Evolutionary conservation across 768 basidiomycete genomes (phyloP).

Genomic region (Leccinum disarticulatum): DNA sequence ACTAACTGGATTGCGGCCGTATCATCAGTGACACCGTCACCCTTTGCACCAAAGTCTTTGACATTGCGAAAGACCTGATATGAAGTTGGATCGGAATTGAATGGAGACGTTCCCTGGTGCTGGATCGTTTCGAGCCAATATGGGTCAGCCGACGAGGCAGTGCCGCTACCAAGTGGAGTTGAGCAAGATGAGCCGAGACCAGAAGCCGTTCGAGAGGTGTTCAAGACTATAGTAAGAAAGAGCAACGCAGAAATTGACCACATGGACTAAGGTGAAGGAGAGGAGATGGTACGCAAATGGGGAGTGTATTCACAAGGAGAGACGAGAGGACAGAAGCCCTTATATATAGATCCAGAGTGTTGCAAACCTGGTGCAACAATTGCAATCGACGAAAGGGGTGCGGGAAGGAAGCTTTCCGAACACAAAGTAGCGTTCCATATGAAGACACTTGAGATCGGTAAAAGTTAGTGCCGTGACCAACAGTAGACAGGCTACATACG

Average conservation of each 20-base stretch:
- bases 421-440: background rate
- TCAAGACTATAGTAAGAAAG: slow-evolving; percentile 13
- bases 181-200: slow-evolving; percentile 48
- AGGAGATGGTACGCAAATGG: background rate
- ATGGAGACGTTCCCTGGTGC: slow-evolving; percentile 71
- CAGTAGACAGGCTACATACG: slow-evolving; percentile 1
- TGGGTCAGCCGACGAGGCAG: slow-evolving; percentile 41
- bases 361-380: background rate
- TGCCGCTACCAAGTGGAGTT: slow-evolving; percentile 46
- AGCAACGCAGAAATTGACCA: slow-evolving; percentile 1
- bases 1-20: slow-evolving; percentile 69
- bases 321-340: background rate
- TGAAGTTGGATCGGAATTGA: slow-evolving; percentile 47
- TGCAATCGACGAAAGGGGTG: slow-evolving; percentile 1
- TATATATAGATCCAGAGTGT: slow-evolving; percentile 15
- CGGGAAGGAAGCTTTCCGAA: slow-evolving; percentile 1
- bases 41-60: slow-evolving; percentile 54
- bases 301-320: background rate
- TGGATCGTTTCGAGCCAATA: slow-evolving; percentile 73
- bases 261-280: slow-evolving; percentile 7
- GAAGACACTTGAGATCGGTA: slow-evolving; percentile 1
- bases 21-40: slow-evolving; percentile 71
- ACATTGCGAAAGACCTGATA: slow-evolving; percentile 80
- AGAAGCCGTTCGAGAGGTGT: background rate
- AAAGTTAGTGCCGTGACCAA: slow-evolving; percentile 1